phyloP scores from a whole-genome alignment of 225 moss, liverwort and hornwort genomes.

The Bryum argenteum region DNA sequence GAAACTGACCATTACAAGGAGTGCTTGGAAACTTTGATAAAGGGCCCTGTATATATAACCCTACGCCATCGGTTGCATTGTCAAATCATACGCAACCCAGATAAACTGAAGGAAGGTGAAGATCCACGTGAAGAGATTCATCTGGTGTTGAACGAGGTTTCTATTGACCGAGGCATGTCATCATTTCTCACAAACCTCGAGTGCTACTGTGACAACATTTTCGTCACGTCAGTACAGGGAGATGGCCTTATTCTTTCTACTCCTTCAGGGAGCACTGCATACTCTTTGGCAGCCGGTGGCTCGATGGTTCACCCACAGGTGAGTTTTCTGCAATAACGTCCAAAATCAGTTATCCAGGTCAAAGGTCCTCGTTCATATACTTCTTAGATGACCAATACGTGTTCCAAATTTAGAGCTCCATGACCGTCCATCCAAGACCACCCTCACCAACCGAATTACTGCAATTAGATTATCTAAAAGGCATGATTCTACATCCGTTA shows the following conservation, averaged over 20 bases:
- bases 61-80: conserved; percentile 91
- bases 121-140: conserved; percentile 53
- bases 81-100: conserved; percentile 77
- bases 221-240: conserved; percentile 90
- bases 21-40: conserved; percentile 72
- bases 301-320: conserved; percentile 99
- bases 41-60: conserved; percentile 88
- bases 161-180: conserved; percentile 93
- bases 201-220: conserved; percentile 91
- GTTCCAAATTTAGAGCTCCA: not conserved
- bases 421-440: not conserved
- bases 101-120: conserved; percentile 52
- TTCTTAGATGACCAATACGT: not conserved
- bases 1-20: conserved; percentile 88
- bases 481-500: not conserved
- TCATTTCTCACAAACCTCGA: conserved; percentile 93
- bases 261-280: conserved; percentile 94
- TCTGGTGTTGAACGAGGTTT: conserved; percentile 87
- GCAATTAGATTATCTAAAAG: not conserved
- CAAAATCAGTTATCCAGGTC: conserved; percentile 1
- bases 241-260: conserved; percentile 96
- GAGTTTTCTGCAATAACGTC: conserved; percentile 10
- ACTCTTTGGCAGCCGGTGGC: conserved; percentile 90
- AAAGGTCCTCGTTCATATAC: not conserved
- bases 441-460: conserved; percentile 1